Evolutionary conservation across 352 stramenopile species (phyloP), one percentile per base, ranked within the genome.

Genomic region (Pythium guiyangense): DNA sequence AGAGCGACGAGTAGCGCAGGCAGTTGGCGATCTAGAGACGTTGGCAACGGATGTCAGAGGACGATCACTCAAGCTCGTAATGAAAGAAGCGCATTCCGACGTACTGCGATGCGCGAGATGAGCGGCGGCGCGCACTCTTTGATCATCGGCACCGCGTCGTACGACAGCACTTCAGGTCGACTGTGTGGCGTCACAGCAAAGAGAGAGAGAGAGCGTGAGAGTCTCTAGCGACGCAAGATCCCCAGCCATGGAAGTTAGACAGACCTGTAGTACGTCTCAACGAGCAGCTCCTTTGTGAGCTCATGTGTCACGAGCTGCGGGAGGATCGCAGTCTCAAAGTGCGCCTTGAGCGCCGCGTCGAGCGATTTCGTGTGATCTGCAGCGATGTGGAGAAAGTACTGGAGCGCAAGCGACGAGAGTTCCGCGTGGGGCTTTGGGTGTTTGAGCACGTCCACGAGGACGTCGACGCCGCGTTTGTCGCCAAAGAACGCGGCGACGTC

Each of bases 1-100:
- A 94, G 4, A 94, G 54, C 6, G 82, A 88, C 0, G 82, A 92
- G 6, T 85, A 79, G 1, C 84, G 82, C 46, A 94, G 65, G 20
- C 82, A 92, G 49, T 89, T 94, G 3, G 82, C 74, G 8, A 92
- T 85, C 84, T 94, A 57, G n/a, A n/a, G n/a, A n/a, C n/a, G n/a
- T n/a, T n/a, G n/a, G n/a, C n/a, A n/a, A n/a, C n/a, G n/a, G n/a
- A n/a, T n/a, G n/a, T n/a, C n/a, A n/a, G n/a, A n/a, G n/a, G n/a
- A n/a, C n/a, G 31, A 35, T n/a, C 14, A 27, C 22, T 26, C 17
- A 25, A 9, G 10, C 29, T 8, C 3, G 29, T 6, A 34, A 6
- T 34, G 29, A 6, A 46, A 4, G 10, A 46, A 14, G n/a, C n/a
- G 2, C 11, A 10, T 18, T 2, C 20, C 0, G 9, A 54, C 75